Evolutionary conservation across 2,329 filamentous ascomycete genomes (phyloP).

Genomic region (Verticillium nubilum): DNA sequence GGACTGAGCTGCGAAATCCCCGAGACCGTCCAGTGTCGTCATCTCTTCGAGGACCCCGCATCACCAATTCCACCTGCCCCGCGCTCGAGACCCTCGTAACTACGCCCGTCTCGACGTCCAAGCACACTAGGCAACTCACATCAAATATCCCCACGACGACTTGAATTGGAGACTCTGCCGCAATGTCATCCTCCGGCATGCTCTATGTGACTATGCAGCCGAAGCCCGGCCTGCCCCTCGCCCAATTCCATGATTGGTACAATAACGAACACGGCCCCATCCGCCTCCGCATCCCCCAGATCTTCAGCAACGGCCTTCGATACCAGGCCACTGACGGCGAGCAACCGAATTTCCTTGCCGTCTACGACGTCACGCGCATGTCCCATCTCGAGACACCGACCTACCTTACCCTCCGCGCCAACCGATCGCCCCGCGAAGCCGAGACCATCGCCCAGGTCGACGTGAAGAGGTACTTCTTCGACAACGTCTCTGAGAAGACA

Average conservation of each 20-base stretch:
- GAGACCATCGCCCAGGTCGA: conserved; percentile 50
- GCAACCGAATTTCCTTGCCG: conserved; percentile 67
- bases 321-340: conserved; percentile 63
- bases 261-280: conserved; percentile 88
- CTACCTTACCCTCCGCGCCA: conserved; percentile 61
- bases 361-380: conserved; percentile 79
- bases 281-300: conserved; percentile 68
- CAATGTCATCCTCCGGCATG: conserved; percentile 53
- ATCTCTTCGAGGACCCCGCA: neutral
- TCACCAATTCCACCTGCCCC: neutral
- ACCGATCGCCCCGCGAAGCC: conserved; percentile 48
- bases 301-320: conserved; percentile 71
- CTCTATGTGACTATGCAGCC: conserved; percentile 88
- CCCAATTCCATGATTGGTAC: conserved; percentile 87
- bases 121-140: neutral
- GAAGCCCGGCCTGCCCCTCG: conserved; percentile 54
- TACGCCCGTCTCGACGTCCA: neutral
- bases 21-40: neutral
- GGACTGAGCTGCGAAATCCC: no score
- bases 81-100: neutral
- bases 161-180: neutral
- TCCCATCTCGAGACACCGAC: conserved; percentile 61
- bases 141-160: neutral
- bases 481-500: conserved; percentile 53
- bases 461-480: conserved; percentile 67